phyloP scores from a whole-genome alignment of 805 yeast genomes.

The Maudiozyma barnettii region DNA sequence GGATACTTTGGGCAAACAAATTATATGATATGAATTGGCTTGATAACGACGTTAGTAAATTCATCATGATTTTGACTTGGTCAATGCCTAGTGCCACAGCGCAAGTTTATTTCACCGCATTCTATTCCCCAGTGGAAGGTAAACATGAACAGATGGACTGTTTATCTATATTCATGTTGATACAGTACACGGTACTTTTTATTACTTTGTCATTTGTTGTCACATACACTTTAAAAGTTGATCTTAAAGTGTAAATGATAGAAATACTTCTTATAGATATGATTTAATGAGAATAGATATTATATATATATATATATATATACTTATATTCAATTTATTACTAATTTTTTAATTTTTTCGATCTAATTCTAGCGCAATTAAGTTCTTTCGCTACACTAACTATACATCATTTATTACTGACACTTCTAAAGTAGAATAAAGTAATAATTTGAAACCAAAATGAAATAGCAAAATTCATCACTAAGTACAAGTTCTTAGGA shows the following conservation, averaged over 20 bases:
- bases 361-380: no score
- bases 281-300: no score
- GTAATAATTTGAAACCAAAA: neutral
- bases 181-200: slow-evolving; percentile 55
- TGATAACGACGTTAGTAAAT: slow-evolving; percentile 47
- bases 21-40: slow-evolving; percentile 56
- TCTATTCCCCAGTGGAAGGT: slow-evolving; percentile 64
- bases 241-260: slow-evolving; percentile 8
- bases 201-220: slow-evolving; percentile 65
- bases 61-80: slow-evolving; percentile 65
- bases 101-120: slow-evolving; percentile 79
- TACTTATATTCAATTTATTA: no score
- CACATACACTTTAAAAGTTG: slow-evolving; percentile 40
- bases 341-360: no score
- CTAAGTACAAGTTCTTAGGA: no score
- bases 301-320: no score
- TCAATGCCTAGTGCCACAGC: slow-evolving; percentile 86
- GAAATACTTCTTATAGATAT: no score
- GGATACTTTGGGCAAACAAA: slow-evolving; percentile 55
- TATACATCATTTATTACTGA: no score
- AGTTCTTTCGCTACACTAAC: no score
- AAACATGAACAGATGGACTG: slow-evolving; percentile 62
- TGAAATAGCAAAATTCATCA: no score
- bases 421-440: no score
- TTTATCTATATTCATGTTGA: slow-evolving; percentile 58